These are phyloP conservation scores for Colletotrichum musicola DNA, from an alignment of 2,329 filamentous ascomycete species.

Conservation along the genomic window DNA sequence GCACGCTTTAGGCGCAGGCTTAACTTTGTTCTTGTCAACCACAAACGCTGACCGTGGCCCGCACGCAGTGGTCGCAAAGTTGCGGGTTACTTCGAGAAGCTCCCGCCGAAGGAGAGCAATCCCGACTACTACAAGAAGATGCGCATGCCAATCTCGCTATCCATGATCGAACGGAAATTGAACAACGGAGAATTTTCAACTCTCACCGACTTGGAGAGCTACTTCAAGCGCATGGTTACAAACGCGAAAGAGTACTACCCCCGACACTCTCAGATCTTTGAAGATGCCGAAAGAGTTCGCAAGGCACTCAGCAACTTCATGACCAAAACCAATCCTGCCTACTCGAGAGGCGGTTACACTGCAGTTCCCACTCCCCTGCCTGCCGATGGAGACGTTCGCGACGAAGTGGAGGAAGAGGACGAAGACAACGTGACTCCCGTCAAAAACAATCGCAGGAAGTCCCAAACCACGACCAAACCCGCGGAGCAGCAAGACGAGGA, in stretches of 20 bases:
- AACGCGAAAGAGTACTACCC: slow-evolving; percentile 90
- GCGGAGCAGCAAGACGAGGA: slow-evolving; percentile 46
- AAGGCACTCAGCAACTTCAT: slow-evolving; percentile 91
- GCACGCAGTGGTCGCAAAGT: slow-evolving; percentile 75
- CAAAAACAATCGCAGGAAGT: slow-evolving; percentile 27
- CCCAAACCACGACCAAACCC: slow-evolving; percentile 29
- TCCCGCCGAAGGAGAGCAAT: slow-evolving; percentile 73
- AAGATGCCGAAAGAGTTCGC: slow-evolving; percentile 87
- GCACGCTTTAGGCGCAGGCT: background rate
- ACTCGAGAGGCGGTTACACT: slow-evolving; percentile 73
- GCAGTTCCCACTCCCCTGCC: slow-evolving; percentile 81
- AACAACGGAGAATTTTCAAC: slow-evolving; percentile 75
- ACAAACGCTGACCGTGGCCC: slow-evolving; percentile 16
- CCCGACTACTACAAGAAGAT: slow-evolving; percentile 84
- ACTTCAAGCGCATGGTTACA: slow-evolving; percentile 87
- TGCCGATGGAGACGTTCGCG: slow-evolving; percentile 53
- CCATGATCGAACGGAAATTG: slow-evolving; percentile 82
- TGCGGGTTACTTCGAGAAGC: slow-evolving; percentile 79
- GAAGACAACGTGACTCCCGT: slow-evolving; percentile 40
- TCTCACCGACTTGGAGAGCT: slow-evolving; percentile 82
- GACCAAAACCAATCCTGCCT: slow-evolving; percentile 88
- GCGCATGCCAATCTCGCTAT: slow-evolving; percentile 82
- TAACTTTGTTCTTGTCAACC: background rate
- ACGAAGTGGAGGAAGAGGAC: slow-evolving; percentile 30
- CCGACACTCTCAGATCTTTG: slow-evolving; percentile 78